A percentile compares a stretch with the other conserved stretches of the same genome.
Conservation (phyloP, 2,329 filamentous ascomycete species). For the Colletotrichum tropicale region DNA sequence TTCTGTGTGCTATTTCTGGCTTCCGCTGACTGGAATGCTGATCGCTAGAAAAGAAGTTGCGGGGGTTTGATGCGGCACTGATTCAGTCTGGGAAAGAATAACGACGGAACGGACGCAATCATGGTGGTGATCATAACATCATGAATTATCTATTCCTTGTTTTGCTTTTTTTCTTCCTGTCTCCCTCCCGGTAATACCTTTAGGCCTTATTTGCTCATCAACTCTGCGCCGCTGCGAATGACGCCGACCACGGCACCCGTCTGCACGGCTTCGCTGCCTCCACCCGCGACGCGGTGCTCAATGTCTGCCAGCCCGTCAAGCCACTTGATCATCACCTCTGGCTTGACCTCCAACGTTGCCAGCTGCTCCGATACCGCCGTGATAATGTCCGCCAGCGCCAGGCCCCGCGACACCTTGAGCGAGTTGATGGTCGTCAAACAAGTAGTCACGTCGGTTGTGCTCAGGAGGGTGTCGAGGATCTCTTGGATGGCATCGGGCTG, state of each 20-base stretch:
- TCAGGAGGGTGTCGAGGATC: conserved; percentile 83
- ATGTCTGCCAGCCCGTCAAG: conserved; percentile 89
- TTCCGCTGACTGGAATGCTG: neutral
- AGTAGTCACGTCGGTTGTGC: conserved; percentile 85
- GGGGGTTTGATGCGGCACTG: neutral
- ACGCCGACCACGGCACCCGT: conserved; percentile 93
- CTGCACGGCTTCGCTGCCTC: conserved; percentile 86
- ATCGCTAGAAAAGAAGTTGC: neutral
- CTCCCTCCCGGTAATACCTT: neutral
- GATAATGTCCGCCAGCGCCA: conserved; percentile 93
- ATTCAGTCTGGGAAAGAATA: neutral
- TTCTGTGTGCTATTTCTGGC: neutral
- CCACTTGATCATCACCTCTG: conserved; percentile 90
- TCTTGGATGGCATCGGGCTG: conserved; percentile 86
- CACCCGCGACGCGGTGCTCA: conserved; percentile 88
- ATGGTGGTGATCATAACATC: conserved; percentile 9
- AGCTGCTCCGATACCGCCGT: conserved; percentile 86
- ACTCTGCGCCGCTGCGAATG: conserved; percentile 82
- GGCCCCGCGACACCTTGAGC: conserved; percentile 82
- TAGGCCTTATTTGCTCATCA: conserved; percentile 49
- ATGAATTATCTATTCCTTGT: neutral
- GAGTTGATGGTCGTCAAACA: conserved; percentile 88
- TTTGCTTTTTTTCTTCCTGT: neutral
- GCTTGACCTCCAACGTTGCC: conserved; percentile 79
- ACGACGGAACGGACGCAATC: neutral